Conservation (phyloP, 2,329 filamentous ascomycete genomes). For the Neonectria faginata region DNA sequence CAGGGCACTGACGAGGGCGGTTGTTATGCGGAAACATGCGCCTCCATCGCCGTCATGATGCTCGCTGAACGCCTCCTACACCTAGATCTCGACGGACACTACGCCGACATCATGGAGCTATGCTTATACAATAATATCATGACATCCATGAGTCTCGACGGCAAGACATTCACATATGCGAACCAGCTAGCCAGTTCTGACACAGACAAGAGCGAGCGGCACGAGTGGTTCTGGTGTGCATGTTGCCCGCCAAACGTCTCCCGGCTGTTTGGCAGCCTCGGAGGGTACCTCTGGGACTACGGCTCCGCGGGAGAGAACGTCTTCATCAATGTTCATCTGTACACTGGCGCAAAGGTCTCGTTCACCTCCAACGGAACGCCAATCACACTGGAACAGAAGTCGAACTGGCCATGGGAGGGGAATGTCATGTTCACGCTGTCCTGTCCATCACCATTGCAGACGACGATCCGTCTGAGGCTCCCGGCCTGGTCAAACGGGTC, state of each 20-base stretch:
- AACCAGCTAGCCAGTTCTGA: conserved; percentile 70
- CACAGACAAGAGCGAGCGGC: conserved; percentile 59
- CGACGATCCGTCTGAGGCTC: conserved; percentile 63
- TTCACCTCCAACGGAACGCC: conserved; percentile 51
- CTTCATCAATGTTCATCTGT: conserved; percentile 67
- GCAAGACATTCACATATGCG: conserved; percentile 69
- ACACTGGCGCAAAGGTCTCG: conserved; percentile 59
- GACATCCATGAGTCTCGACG: conserved; percentile 67
- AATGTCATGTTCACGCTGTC: conserved; percentile 60
- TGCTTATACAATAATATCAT: conserved; percentile 71
- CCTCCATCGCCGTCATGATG: conserved; percentile 71
- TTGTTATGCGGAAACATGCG: conserved; percentile 72
- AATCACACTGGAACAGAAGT: conserved; percentile 54
- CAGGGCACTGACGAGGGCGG: conserved; percentile 70
- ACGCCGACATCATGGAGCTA: conserved; percentile 70
- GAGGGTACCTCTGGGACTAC: conserved; percentile 67
- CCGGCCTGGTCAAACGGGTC: conserved; percentile 61
- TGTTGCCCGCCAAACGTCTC: conserved; percentile 72
- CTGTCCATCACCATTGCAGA: conserved; percentile 31
- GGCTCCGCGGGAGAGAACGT: conserved; percentile 43
- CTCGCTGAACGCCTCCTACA: conserved; percentile 67
- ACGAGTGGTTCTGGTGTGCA: conserved; percentile 69
- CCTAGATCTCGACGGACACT: conserved; percentile 63
- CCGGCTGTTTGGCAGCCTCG: conserved; percentile 65
- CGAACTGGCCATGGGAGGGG: conserved; percentile 69